Conservation (phyloP, 192 early-diverging fungal species). For the Mortierella claussenii region DNA sequence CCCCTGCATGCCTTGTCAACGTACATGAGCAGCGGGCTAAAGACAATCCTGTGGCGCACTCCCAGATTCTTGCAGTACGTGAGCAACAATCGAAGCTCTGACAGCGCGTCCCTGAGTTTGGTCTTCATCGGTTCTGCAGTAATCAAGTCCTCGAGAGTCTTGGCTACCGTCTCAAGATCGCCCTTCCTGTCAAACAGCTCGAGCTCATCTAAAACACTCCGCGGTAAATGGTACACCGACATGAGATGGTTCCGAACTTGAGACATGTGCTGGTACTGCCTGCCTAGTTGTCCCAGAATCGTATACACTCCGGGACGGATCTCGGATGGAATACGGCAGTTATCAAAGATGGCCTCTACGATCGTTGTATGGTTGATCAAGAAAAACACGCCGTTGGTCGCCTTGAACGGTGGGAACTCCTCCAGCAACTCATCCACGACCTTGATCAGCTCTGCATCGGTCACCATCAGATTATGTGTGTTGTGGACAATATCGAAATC, state of each 20-base stretch:
- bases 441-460: conserved; percentile 92
- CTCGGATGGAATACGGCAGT: conserved; percentile 71
- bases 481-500: conserved; percentile 92
- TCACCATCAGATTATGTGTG: conserved; percentile 70
- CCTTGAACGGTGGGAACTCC: conserved; percentile 73
- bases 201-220: conserved; percentile 72
- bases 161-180: conserved; percentile 59
- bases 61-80: conserved; percentile 59
- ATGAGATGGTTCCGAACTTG: conserved; percentile 72
- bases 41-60: conserved; percentile 60
- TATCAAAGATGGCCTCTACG: conserved; percentile 80
- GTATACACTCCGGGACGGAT: conserved; percentile 64
- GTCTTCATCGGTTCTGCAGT: conserved; percentile 48
- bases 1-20: too few relatives aligned
- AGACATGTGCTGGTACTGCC: conserved; percentile 58
- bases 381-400: conserved; percentile 64
- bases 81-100: conserved; percentile 50
- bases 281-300: conserved; percentile 68
- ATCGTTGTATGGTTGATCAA: conserved; percentile 81
- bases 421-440: conserved; percentile 79
- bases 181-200: conserved; percentile 71
- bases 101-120: conserved; percentile 53
- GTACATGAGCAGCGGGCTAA: conserved; percentile 64
- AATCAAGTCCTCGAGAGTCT: conserved; percentile 59
- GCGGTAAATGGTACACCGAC: conserved; percentile 65